Evolutionary conservation across 208 protist species (phyloP).

Genomic region (Leptomonas seymouri): DNA sequence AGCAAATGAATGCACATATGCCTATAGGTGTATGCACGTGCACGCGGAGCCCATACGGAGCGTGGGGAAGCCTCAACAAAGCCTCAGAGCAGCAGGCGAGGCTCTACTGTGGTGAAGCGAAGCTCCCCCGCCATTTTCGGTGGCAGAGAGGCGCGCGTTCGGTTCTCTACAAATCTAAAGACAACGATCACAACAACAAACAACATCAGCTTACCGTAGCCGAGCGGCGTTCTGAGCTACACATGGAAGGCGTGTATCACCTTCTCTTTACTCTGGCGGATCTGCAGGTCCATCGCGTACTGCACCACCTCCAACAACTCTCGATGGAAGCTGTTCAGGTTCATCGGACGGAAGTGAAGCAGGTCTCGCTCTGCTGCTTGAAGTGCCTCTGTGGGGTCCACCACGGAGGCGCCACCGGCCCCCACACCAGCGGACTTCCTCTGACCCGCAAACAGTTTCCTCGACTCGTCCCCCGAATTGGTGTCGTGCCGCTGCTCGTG

Average conservation of each 20-base stretch:
- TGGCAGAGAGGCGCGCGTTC: no score
- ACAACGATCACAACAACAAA: no score
- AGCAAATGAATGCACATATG: no score
- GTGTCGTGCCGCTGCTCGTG: not conserved
- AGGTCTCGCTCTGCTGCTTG: constrained; percentile 53
- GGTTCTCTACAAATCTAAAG: no score
- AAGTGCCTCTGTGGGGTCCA: constrained; percentile 8
- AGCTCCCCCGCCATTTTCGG: no score
- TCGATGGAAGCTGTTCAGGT: constrained; percentile 66
- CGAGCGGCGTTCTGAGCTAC: not conserved
- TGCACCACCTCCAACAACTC: constrained; percentile 68
- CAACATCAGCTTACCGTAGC: no score
- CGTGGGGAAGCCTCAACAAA: no score
- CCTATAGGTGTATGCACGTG: no score
- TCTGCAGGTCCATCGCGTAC: constrained; percentile 61
- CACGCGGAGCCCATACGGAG: no score
- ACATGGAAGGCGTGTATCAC: constrained; percentile 52
- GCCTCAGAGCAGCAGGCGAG: no score
- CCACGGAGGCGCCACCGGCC: not conserved
- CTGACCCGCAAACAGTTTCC: constrained; percentile 1
- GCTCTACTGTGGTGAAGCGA: no score
- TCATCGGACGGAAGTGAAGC: constrained; percentile 57
- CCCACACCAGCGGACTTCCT: not conserved
- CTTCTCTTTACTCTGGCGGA: constrained; percentile 45
- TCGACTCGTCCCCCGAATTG: not conserved